Evolutionary conservation across 805 yeast species (phyloP).

Genomic region (Kodamaea jinghongensis): DNA sequence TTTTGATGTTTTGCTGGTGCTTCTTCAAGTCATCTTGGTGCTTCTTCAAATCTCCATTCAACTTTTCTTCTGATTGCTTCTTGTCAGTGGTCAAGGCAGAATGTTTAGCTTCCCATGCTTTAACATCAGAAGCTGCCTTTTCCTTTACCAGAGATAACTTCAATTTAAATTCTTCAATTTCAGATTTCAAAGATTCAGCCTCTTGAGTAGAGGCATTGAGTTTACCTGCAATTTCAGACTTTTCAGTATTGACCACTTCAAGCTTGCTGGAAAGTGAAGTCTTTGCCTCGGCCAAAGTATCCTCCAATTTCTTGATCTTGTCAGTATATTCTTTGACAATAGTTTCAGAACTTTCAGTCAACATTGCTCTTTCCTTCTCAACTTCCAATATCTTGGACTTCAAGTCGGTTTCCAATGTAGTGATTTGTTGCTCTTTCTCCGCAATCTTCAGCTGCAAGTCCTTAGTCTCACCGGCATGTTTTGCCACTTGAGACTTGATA

Average conservation of each 20-base stretch:
- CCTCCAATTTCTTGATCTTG: slow-evolving; percentile 44
- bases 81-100: neutral
- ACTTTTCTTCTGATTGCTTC: neutral
- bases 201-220: slow-evolving; percentile 9
- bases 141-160: slow-evolving; percentile 6
- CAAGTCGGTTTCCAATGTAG: slow-evolving; percentile 29
- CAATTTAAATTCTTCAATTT: slow-evolving; percentile 10
- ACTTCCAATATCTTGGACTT: slow-evolving; percentile 41
- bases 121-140: neutral
- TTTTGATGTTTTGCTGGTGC: no score
- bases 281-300: slow-evolving; percentile 17
- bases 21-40: neutral
- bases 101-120: neutral
- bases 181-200: slow-evolving; percentile 14
- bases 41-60: neutral
- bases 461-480: slow-evolving; percentile 18
- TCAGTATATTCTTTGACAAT: slow-evolving; percentile 48
- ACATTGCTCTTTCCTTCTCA: slow-evolving; percentile 48
- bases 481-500: slow-evolving; percentile 13
- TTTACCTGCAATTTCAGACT: slow-evolving; percentile 8
- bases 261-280: slow-evolving; percentile 12
- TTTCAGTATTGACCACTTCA: slow-evolving; percentile 7
- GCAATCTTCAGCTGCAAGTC: slow-evolving; percentile 16
- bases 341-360: slow-evolving; percentile 50
- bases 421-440: slow-evolving; percentile 26